Conservation (phyloP, 352 stramenopile genomes). For the Phytophthora niederhauseri region DNA sequence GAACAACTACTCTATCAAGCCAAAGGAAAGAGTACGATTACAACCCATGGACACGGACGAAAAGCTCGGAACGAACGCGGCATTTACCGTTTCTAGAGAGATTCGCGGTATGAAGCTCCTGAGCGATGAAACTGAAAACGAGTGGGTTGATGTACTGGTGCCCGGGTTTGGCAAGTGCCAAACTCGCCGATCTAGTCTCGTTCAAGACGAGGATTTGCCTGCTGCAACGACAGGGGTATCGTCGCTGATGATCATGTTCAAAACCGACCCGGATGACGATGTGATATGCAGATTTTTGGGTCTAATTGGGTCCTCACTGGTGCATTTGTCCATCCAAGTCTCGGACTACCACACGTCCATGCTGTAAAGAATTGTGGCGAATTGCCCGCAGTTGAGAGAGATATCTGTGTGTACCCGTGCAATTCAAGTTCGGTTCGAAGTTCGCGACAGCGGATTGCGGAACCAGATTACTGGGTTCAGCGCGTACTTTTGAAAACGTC, state of each 20-base stretch:
- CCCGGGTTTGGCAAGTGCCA: constrained; percentile 15
- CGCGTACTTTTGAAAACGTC: not conserved
- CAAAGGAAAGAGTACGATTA: not conserved
- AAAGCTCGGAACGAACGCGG: constrained; percentile 2
- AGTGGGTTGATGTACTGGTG: constrained; percentile 6
- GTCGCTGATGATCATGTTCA: constrained; percentile 2
- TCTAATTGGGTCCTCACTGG: constrained; percentile 2
- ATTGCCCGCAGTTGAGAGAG: constrained; percentile 1
- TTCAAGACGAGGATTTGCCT: not conserved
- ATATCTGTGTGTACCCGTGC: constrained; percentile 1
- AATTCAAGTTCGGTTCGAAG: constrained; percentile 2
- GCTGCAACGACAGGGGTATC: not conserved
- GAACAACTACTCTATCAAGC: not conserved
- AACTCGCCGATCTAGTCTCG: constrained; percentile 4
- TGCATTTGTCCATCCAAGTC: constrained; percentile 5
- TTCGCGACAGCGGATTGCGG: not conserved
- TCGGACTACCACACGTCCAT: not conserved
- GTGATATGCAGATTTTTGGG: constrained; percentile 5
- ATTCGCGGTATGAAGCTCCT: not conserved
- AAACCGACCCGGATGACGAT: constrained; percentile 2
- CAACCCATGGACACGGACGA: constrained; percentile 3
- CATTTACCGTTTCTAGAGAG: not conserved
- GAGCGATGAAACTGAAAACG: not conserved
- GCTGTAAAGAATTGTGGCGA: not conserved
- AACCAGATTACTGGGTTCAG: not conserved